Base-by-base conservation (phyloP, 1,284 basidiomycete species). In the Hemileia vastatrix region DNA sequence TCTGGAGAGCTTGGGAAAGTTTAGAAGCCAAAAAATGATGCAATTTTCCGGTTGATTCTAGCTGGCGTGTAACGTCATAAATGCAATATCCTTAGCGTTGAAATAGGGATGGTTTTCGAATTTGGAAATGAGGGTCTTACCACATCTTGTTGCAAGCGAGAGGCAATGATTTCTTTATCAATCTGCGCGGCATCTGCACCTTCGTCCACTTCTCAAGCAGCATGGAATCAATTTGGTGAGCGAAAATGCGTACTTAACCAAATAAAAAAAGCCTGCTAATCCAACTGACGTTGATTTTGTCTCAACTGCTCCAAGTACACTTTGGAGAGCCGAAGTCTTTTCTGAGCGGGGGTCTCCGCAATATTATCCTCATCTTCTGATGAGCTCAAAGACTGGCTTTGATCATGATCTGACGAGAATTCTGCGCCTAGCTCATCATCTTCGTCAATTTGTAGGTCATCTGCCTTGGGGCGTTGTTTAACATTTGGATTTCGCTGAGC, bases 301-400 rank as follows among this genome's bases (percentile, higher is more conserved):
- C 88, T 87, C 15, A 97, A 84, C 63, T 82, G 86, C 64, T 92
- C 85, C 50, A 99, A 78, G 77, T 98, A 97, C 67, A 93, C 78
- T 75, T 90, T 87, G 2, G 94, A 93, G 24, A 98, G 78, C 63
- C 95, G 79, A 9, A 98, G 80, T 63, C 94, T 79, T 77, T 98
- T 97, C 80, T 94, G 86, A 0, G 91, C 92, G 0, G 92, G 90
- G 1, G 93, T 97, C 79, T 98, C 78, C 31, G 52, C 15, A 9
- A 21, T 15, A 27, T 60, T 50, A 18, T 53, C 50, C 6, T 60
- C 57, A 24, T 60, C 33, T 64, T 45, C 66, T 1, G n/a, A n/a
- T n/a, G n/a, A n/a, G n/a, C n/a, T n/a, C n/a, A n/a, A n/a, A n/a
- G n/a, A n/a, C n/a, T n/a, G n/a, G n/a, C n/a, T n/a, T n/a, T n/a